These are phyloP conservation scores for Alternaria panax DNA, from an alignment of 2,329 filamentous ascomycete species.

Conservation along the genomic window DNA sequence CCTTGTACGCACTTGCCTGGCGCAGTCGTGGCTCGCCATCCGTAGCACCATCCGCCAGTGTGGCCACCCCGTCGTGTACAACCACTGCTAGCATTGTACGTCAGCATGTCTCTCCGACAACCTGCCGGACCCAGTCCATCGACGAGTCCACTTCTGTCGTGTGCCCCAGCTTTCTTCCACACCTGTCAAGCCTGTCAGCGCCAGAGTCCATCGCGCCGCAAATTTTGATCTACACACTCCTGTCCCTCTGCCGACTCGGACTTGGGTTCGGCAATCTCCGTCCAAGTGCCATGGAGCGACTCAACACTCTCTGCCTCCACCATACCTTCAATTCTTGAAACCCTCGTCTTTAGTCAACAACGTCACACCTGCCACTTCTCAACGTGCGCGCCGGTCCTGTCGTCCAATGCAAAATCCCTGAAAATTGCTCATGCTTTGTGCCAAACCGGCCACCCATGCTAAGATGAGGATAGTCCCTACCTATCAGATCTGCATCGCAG, in stretches of 20 bases:
- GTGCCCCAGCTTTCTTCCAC: not conserved
- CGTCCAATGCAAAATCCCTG: constrained; percentile 7
- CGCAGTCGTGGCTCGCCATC: not conserved
- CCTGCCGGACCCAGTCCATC: not conserved
- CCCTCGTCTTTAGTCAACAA: constrained; percentile 15
- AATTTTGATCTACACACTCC: constrained; percentile 1
- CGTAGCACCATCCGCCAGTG: not conserved
- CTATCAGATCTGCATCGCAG: constrained; percentile 4
- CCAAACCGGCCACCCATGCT: constrained; percentile 4
- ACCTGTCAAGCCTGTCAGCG: constrained; percentile 8
- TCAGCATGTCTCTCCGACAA: not conserved
- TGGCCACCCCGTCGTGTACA: not conserved
- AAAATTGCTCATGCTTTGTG: constrained; percentile 1
- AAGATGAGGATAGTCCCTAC: constrained; percentile 1
- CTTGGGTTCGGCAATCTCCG: constrained; percentile 4
- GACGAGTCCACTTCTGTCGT: not conserved
- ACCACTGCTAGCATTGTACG: not conserved
- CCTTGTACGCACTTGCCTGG: not conserved
- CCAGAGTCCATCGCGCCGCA: not conserved
- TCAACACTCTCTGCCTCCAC: not conserved
- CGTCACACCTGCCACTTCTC: constrained; percentile 25
- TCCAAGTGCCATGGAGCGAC: not conserved
- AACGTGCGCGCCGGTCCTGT: constrained; percentile 14
- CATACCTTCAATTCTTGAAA: constrained; percentile 9
- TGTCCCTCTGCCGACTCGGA: not conserved